These are phyloP conservation scores for Cryptococcus sp. DNA, from an alignment of 1,284 basidiomycete species.

Conservation along the genomic window DNA sequence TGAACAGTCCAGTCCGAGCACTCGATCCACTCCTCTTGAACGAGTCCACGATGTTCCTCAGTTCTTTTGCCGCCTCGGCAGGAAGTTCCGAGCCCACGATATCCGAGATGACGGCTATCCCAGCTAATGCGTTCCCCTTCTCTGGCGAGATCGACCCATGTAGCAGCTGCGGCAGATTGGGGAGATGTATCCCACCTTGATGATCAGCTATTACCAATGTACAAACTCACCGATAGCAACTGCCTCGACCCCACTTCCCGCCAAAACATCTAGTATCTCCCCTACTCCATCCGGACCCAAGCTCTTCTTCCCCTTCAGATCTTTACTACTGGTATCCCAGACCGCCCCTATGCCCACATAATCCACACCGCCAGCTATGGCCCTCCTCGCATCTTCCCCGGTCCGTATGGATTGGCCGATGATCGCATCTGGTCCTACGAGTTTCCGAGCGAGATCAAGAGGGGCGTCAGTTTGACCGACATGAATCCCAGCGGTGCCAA, in stretches of 20 bases:
- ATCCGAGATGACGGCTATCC: slow-evolving; percentile 86
- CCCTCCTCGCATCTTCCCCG: slow-evolving; percentile 55
- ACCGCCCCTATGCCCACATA: slow-evolving; percentile 83
- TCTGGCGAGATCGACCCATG: slow-evolving; percentile 62
- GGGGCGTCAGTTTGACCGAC: slow-evolving; percentile 89
- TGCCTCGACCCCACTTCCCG: slow-evolving; percentile 59
- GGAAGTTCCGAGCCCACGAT: slow-evolving; percentile 71
- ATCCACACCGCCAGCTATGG: slow-evolving; percentile 56
- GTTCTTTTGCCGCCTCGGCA: slow-evolving; percentile 51
- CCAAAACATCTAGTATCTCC: slow-evolving; percentile 58
- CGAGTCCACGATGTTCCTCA: slow-evolving; percentile 38
- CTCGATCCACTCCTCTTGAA: slow-evolving; percentile 33
- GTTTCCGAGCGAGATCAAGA: slow-evolving; percentile 58
- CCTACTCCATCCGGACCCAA: slow-evolving; percentile 64
- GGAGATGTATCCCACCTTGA: slow-evolving; percentile 77
- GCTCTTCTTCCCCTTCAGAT: slow-evolving; percentile 53
- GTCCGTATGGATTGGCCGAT: slow-evolving; percentile 79
- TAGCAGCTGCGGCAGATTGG: slow-evolving; percentile 64
- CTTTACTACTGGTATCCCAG: slow-evolving; percentile 68
- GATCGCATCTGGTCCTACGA: slow-evolving; percentile 66
- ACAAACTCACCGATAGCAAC: slow-evolving; percentile 68
- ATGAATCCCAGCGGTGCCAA: slow-evolving; percentile 73
- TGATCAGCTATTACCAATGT: background rate
- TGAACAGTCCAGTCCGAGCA: slow-evolving; percentile 10
- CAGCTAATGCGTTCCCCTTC: slow-evolving; percentile 58